phyloP scores from a whole-genome alignment of 352 stramenopile species.

The Phytophthora fragariaefolia region DNA sequence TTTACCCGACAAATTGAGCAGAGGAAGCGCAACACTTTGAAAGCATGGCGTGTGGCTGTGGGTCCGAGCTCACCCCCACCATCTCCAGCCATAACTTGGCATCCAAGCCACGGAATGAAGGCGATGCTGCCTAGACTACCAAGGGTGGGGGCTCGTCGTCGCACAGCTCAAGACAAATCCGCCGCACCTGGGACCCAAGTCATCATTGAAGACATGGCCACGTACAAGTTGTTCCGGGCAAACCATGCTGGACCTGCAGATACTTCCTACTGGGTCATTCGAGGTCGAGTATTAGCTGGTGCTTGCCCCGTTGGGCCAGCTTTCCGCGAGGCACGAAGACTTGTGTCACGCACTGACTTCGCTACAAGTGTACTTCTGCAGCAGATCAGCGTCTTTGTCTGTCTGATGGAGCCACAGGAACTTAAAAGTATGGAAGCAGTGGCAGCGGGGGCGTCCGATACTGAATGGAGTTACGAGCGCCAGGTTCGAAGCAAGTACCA shows the following conservation, averaged over 20 bases:
- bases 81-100: conserved; percentile 46
- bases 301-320: conserved; percentile 58
- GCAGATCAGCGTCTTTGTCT: conserved; percentile 72
- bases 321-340: conserved; percentile 50
- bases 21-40: conserved; percentile 34
- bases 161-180: conserved; percentile 26
- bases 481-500: conserved; percentile 59
- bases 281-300: conserved; percentile 58
- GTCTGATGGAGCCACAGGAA: conserved; percentile 54
- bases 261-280: conserved; percentile 77
- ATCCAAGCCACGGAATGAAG: conserved; percentile 72
- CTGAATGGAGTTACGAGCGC: conserved; percentile 56
- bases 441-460: conserved; percentile 9
- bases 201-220: conserved; percentile 58
- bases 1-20: conserved; percentile 44
- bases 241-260: conserved; percentile 71
- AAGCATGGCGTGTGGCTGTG: conserved; percentile 36
- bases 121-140: conserved; percentile 62
- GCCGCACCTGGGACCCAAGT: conserved; percentile 46
- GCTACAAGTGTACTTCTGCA: conserved; percentile 71
- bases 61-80: conserved; percentile 25
- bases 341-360: conserved; percentile 58
- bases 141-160: conserved; percentile 33
- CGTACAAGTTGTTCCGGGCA: conserved; percentile 71
- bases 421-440: conserved; percentile 28